These are phyloP conservation scores for Heterobasidion occidentale DNA, from an alignment of 1,284 basidiomycete genomes.

Conservation along the genomic window DNA sequence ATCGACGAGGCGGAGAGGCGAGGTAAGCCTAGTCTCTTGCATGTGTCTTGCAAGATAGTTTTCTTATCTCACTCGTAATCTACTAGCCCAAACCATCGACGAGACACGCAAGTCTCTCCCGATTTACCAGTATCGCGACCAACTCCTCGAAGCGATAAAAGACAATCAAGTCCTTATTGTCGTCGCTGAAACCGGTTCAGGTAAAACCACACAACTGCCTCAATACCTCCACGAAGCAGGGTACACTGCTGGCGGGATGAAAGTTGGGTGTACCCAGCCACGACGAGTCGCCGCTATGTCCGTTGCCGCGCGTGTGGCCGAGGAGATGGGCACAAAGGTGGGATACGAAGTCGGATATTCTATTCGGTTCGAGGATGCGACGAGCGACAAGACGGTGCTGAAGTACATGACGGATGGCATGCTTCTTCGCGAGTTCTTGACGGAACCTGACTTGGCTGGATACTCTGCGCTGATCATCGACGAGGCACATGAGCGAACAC, in stretches of 20 bases:
- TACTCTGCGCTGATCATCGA: constrained; percentile 94
- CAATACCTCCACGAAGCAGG: constrained; percentile 98
- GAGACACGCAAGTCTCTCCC: constrained; percentile 89
- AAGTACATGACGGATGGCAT: constrained; percentile 99
- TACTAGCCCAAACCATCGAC: constrained; percentile 75
- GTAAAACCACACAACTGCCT: constrained; percentile 97
- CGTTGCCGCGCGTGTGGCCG: constrained; percentile 96
- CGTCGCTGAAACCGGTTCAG: constrained; percentile 91
- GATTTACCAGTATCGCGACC: constrained; percentile 81
- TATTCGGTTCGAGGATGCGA: constrained; percentile 99
- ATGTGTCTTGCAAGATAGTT: neutral
- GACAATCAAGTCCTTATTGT: constrained; percentile 91
- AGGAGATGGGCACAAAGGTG: constrained; percentile 95
- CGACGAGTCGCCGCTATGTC: constrained; percentile 99
- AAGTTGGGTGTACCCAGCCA: constrained; percentile 97
- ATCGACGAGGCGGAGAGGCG: constrained; percentile 90
- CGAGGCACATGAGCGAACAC: constrained; percentile 93
- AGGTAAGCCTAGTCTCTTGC: constrained; percentile 40
- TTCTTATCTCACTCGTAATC: constrained; percentile 4
- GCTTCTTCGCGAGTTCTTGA: constrained; percentile 93
- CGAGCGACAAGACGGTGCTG: constrained; percentile 93
- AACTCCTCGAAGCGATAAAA: constrained; percentile 83
- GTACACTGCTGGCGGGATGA: constrained; percentile 82
- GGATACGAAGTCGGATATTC: constrained; percentile 98
- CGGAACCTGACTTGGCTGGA: constrained; percentile 88